Percentiles rank a stretch among this genome's conserved stretches.
phyloP scores from a whole-genome alignment of 345 rosid species.

The Eucalyptus cloeziana region DNA sequence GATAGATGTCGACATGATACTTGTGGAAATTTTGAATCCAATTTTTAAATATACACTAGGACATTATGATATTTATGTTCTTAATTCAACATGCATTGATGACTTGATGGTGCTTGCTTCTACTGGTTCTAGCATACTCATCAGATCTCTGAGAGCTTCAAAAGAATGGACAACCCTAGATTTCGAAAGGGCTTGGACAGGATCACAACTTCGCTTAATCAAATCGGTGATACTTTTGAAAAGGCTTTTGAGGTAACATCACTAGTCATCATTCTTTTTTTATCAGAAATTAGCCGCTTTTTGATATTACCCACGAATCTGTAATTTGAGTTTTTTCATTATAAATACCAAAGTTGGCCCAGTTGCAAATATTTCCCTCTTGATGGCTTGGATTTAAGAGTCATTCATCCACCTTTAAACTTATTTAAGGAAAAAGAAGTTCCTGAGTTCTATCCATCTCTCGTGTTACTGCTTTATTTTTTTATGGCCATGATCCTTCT shows the following conservation, averaged over 20 bases:
- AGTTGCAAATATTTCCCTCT: background rate
- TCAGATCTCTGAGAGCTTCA: constrained; percentile 20
- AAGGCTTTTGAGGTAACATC: constrained; percentile 61
- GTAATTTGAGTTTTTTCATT: background rate
- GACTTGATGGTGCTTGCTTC: background rate
- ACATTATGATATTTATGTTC: background rate
- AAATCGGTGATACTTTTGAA: constrained; percentile 81
- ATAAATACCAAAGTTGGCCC: background rate
- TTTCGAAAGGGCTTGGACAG: constrained; percentile 66
- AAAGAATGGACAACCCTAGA: constrained; percentile 56
- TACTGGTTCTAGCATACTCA: constrained; percentile 11
- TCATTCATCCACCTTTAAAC: background rate
- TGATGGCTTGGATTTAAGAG: background rate
- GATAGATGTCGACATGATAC: background rate
- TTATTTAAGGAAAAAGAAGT: background rate
- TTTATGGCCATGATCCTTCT: background rate
- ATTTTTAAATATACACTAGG: background rate
- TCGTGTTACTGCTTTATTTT: background rate
- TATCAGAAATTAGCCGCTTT: background rate
- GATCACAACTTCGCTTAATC: constrained; percentile 68
- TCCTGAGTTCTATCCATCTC: background rate
- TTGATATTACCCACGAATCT: background rate
- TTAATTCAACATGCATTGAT: background rate
- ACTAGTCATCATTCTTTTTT: background rate
- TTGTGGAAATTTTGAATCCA: background rate